phyloP scores from a whole-genome alignment of 1,284 basidiomycete genomes.

The Trametes hirsuta region DNA sequence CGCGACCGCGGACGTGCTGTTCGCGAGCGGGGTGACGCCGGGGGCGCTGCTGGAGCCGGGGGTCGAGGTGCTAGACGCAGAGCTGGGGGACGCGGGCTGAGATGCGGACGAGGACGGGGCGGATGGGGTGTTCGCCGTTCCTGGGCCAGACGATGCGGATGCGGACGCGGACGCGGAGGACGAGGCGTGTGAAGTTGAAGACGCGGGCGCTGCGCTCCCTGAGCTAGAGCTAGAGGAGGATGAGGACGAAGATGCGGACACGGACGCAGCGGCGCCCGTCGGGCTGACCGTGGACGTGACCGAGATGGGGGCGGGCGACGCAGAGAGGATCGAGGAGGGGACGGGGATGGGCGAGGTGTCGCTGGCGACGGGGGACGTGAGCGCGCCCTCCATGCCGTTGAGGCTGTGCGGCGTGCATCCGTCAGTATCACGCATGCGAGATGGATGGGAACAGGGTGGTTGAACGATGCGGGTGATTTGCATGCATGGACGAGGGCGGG shows the following conservation, averaged over 20 bases:
- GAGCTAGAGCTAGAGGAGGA: background rate
- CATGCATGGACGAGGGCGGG: background rate
- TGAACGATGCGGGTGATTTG: background rate
- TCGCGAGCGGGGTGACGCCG: background rate
- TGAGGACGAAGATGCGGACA: background rate
- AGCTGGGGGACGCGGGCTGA: background rate
- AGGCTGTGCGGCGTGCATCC: constrained; percentile 41
- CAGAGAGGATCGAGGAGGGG: constrained; percentile 40
- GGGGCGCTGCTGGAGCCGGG: background rate
- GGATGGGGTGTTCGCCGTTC: background rate
- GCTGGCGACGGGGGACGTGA: constrained; percentile 48
- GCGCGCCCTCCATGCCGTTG: constrained; percentile 60
- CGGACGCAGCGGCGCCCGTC: constrained; percentile 1
- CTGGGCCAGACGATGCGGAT: background rate
- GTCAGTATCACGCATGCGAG: background rate
- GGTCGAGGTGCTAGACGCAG: background rate
- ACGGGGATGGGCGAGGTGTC: constrained; percentile 52
- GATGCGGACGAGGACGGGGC: background rate
- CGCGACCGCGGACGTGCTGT: background rate
- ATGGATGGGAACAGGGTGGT: too few relatives aligned
- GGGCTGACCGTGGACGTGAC: constrained; percentile 14
- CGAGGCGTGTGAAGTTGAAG: background rate
- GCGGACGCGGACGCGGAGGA: background rate
- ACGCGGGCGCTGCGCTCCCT: background rate
- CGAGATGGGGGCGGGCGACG: constrained; percentile 23